Conservation (phyloP, 148 eudicot species). For the Mesembryanthemum crystallinum region DNA sequence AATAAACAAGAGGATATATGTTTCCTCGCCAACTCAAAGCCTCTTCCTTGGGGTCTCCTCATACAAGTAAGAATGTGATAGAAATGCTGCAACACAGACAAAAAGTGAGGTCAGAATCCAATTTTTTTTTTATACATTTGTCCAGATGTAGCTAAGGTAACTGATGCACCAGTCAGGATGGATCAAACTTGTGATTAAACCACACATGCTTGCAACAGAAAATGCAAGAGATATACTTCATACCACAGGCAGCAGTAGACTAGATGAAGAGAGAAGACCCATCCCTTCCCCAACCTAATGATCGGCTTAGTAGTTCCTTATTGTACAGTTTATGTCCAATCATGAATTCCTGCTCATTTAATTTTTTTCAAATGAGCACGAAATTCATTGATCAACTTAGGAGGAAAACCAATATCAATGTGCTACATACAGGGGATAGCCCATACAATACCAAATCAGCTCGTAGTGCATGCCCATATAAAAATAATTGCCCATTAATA, state of each 20-base stretch:
- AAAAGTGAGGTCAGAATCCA: not conserved
- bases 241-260: not conserved
- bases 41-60: conserved; percentile 92
- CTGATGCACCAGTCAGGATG: conserved; percentile 2
- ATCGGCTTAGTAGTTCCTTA: not conserved
- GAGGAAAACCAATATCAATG: too few relatives aligned
- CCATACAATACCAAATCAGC: too few relatives aligned
- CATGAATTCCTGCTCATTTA: not conserved
- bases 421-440: too few relatives aligned
- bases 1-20: conserved; percentile 72
- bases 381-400: too few relatives aligned
- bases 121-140: not conserved
- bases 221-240: not conserved
- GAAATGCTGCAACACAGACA: conserved; percentile 61
- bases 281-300: not conserved
- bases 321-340: not conserved
- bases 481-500: too few relatives aligned
- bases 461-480: too few relatives aligned
- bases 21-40: conserved; percentile 86
- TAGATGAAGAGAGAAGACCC: not conserved
- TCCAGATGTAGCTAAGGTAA: not conserved
- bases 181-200: not conserved
- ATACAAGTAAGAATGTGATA: conserved; percentile 66
- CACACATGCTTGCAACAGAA: conserved; percentile 7
- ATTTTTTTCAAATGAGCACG: too few relatives aligned